Conservation (phyloP, 768 basidiomycete species). For the Pleurotus giganteus region DNA sequence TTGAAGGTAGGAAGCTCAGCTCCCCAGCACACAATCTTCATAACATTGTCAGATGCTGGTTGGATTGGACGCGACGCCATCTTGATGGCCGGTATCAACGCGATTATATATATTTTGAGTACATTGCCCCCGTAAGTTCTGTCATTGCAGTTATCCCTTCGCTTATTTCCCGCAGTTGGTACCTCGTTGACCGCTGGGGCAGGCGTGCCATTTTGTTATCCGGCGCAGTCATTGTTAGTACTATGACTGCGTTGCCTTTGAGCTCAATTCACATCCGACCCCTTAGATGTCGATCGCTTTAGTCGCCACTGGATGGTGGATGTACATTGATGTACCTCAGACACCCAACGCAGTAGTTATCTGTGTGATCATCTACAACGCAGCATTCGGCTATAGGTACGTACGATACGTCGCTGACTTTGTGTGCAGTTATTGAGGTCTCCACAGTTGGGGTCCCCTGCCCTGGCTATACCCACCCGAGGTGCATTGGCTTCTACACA, state of each 20-base stretch:
- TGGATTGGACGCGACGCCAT: constrained; percentile 94
- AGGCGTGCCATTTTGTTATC: constrained; percentile 82
- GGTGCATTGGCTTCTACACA: constrained; percentile 35
- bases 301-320: constrained; percentile 86
- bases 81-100: constrained; percentile 94
- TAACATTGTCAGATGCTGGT: constrained; percentile 67
- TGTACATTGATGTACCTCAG: constrained; percentile 82
- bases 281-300: constrained; percentile 79
- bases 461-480: constrained; percentile 91
- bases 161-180: constrained; percentile 89
- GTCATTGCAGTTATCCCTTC: constrained; percentile 11
- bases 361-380: constrained; percentile 91
- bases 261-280: neutral
- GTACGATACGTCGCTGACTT: neutral
- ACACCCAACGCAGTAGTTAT: constrained; percentile 87
- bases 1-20: constrained; percentile 61
- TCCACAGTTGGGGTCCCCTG: constrained; percentile 75
- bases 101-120: constrained; percentile 74
- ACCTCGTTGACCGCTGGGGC: constrained; percentile 90
- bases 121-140: constrained; percentile 78
- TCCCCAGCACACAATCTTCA: neutral
- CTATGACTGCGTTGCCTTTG: neutral
- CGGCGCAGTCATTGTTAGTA: constrained; percentile 74
- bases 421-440: neutral
- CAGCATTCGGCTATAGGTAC: constrained; percentile 86